Percentiles rank a stretch among this genome's conserved stretches.
These are phyloP conservation scores for Globisporangium cystogenes DNA, from an alignment of 352 stramenopile species.

Conservation along the genomic window DNA sequence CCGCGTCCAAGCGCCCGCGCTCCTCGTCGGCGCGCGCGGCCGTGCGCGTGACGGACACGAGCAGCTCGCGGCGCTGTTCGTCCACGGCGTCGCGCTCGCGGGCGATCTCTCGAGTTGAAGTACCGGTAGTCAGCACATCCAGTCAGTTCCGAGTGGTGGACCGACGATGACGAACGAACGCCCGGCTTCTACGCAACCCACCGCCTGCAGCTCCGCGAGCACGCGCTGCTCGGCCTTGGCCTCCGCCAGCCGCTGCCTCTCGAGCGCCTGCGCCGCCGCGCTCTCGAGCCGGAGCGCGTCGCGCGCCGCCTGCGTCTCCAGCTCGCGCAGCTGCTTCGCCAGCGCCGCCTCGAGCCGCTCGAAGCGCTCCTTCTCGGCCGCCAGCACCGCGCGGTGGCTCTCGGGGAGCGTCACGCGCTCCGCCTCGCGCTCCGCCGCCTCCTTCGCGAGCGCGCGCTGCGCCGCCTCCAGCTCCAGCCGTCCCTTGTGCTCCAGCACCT, in stretches of 20 bases:
- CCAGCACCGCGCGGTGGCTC: constrained; percentile 44
- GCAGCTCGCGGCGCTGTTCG: constrained; percentile 60
- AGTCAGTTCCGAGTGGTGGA: too few relatives aligned
- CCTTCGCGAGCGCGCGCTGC: constrained; percentile 25
- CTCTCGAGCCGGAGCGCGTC: constrained; percentile 35
- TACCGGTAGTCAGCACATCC: constrained; percentile 1
- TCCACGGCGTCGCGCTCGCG: constrained; percentile 69
- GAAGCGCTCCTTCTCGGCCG: constrained; percentile 56
- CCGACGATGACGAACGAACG: too few relatives aligned
- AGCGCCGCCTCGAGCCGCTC: constrained; percentile 54
- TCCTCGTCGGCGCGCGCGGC: constrained; percentile 62
- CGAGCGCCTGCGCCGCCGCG: constrained; percentile 28
- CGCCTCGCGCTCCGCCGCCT: constrained; percentile 27
- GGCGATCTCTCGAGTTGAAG: constrained; percentile 27
- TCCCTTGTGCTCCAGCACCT: constrained; percentile 58
- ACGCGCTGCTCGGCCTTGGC: constrained; percentile 58
- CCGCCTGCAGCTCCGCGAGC: constrained; percentile 48
- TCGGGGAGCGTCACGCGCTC: constrained; percentile 60
- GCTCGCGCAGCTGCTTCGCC: constrained; percentile 38
- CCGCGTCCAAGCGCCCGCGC: constrained; percentile 54
- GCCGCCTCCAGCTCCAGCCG: constrained; percentile 39
- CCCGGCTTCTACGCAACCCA: constrained; percentile 8
- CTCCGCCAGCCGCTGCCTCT: constrained; percentile 33
- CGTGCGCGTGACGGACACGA: constrained; percentile 44
- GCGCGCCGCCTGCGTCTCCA: constrained; percentile 39